phyloP scores from a whole-genome alignment of 371 early-diverging fungal species.

The Choanephora cucurbitarum region DNA sequence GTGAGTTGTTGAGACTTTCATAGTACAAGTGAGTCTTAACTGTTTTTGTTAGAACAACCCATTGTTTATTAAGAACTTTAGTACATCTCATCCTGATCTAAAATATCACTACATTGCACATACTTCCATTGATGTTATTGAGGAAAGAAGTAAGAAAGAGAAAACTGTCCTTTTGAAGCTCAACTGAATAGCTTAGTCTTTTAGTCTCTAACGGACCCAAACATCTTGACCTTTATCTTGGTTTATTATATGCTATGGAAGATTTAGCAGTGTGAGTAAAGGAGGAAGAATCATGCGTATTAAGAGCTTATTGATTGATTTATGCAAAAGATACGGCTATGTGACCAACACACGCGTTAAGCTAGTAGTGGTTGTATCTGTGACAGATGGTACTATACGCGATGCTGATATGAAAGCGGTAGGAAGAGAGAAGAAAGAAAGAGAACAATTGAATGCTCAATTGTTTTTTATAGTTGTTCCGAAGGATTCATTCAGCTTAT shows the following conservation, averaged over 20 bases:
- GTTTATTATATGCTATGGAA: constrained; percentile 84
- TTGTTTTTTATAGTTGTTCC: constrained; percentile 85
- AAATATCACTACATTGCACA: constrained; percentile 89
- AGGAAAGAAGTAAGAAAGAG: constrained; percentile 68
- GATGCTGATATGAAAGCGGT: constrained; percentile 82
- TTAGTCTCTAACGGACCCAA: constrained; percentile 62
- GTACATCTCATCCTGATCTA: constrained; percentile 71
- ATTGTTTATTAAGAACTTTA: constrained; percentile 78
- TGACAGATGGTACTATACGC: constrained; percentile 76
- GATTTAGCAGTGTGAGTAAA: constrained; percentile 74
- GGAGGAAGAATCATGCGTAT: background rate
- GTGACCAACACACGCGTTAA: constrained; percentile 85
- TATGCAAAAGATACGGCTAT: constrained; percentile 72
- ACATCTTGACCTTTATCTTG: constrained; percentile 77
- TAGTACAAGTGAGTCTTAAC: too few relatives aligned
- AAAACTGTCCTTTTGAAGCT: background rate
- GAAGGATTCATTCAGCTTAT: constrained; percentile 79
- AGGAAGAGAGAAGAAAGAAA: too few relatives aligned
- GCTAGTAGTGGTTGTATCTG: constrained; percentile 75
- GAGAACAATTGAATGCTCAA: too few relatives aligned
- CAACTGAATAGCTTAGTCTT: background rate
- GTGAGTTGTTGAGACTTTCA: constrained; percentile 12
- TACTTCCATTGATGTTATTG: constrained; percentile 86
- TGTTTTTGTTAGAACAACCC: constrained; percentile 73
- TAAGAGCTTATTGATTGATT: too few relatives aligned